A percentile compares a stretch with the other conserved stretches of the same genome.
phyloP scores from a whole-genome alignment of 225 moss, liverwort and hornwort species.

The Neckera pumila region DNA sequence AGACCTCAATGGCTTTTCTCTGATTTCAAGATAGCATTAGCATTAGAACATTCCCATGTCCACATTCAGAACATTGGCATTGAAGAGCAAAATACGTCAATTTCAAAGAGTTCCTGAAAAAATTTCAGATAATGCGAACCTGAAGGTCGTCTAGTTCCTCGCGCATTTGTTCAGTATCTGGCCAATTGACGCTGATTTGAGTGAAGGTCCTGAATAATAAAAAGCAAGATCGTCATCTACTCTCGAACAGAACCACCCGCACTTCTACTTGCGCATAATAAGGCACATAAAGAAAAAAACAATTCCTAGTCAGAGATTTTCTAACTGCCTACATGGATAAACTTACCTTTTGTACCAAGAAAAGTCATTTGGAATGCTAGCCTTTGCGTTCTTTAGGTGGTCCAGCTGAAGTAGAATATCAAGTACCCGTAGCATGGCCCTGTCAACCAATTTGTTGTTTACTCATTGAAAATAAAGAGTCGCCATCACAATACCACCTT shows the following conservation, averaged over 20 bases:
- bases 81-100: neutral
- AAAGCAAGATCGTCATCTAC: neutral
- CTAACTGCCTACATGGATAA: neutral
- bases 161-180: slow-evolving; percentile 86
- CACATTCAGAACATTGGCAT: neutral
- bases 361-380: slow-evolving; percentile 97
- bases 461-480: neutral
- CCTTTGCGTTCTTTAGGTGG: slow-evolving; percentile 92
- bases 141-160: slow-evolving; percentile 95
- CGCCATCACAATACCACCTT: neutral
- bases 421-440: slow-evolving; percentile 84
- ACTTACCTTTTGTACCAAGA: slow-evolving; percentile 92
- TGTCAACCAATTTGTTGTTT: slow-evolving; percentile 1
- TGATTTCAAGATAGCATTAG: neutral
- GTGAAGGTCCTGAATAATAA: slow-evolving; percentile 72
- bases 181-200: slow-evolving; percentile 80
- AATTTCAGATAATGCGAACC: slow-evolving; percentile 21
- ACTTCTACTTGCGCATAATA: neutral
- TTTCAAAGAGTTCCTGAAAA: neutral
- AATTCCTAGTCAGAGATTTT: neutral
- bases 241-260: neutral
- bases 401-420: slow-evolving; percentile 93
- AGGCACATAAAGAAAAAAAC: neutral
- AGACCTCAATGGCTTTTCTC: neutral
- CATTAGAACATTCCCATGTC: neutral